phyloP scores from a whole-genome alignment of 108 stramenopile species.

The Fragilariopsis cylindrus region DNA sequence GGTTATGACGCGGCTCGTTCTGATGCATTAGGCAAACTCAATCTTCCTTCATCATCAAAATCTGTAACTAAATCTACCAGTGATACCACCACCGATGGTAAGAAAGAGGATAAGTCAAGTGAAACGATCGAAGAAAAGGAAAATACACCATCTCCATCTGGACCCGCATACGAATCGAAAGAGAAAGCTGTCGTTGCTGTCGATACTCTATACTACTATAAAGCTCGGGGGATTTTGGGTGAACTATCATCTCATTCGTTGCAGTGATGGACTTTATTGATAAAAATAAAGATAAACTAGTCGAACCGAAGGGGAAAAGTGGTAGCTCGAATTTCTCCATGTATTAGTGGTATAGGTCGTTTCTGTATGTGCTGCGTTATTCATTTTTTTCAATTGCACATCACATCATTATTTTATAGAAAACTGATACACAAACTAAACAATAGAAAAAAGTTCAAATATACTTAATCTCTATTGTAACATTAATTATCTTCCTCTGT shows the following conservation, averaged over 20 bases:
- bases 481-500: no score
- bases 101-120: slow-evolving; percentile 41
- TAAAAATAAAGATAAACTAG: slow-evolving; percentile 73
- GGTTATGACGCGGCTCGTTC: slow-evolving; percentile 68
- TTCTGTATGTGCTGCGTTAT: no score
- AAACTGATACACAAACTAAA: no score
- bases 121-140: slow-evolving; percentile 50
- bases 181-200: slow-evolving; percentile 43
- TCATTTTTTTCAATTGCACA: no score
- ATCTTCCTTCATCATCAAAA: slow-evolving; percentile 34
- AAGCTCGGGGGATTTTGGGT: slow-evolving; percentile 25
- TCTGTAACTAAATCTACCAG: slow-evolving; percentile 37
- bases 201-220: slow-evolving; percentile 56
- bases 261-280: slow-evolving; percentile 51
- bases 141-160: slow-evolving; percentile 15
- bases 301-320: slow-evolving; percentile 59
- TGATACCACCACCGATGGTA: slow-evolving; percentile 47
- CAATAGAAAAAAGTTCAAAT: no score
- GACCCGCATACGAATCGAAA: slow-evolving; percentile 31
- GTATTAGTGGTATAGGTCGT: background rate
- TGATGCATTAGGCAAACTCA: slow-evolving; percentile 71
- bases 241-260: slow-evolving; percentile 2
- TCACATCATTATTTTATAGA: no score
- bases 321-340: slow-evolving; percentile 32
- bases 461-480: no score